These are phyloP conservation scores for Diplodia seriata DNA, from an alignment of 2,329 filamentous ascomycete species.

Conservation along the genomic window DNA sequence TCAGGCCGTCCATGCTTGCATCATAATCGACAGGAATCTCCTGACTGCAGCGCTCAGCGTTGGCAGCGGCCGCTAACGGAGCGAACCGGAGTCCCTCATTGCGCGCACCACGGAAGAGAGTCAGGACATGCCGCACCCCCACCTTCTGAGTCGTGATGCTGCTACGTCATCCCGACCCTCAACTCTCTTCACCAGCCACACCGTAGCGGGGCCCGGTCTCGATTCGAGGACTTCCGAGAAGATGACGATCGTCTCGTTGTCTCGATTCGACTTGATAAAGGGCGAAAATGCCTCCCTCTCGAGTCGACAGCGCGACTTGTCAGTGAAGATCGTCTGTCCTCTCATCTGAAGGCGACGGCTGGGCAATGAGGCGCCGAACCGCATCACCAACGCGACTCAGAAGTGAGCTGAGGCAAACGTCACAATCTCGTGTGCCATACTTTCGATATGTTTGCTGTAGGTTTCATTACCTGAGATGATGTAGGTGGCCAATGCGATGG, in stretches of 20 bases:
- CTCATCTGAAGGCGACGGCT: conserved; percentile 4
- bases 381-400: conserved; percentile 14
- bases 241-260: conserved; percentile 3
- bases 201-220: not conserved
- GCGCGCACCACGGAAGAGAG: not conserved
- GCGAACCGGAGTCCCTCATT: conserved; percentile 10
- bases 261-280: conserved; percentile 25
- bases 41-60: not conserved
- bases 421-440: conserved; percentile 6
- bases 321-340: conserved; percentile 7
- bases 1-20: conserved; percentile 20
- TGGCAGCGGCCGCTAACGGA: conserved; percentile 3
- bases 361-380: conserved; percentile 1
- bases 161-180: conserved; percentile 4
- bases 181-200: conserved; percentile 19
- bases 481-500: not conserved
- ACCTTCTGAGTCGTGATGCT: conserved; percentile 27
- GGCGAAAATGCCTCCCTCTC: not conserved
- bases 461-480: not conserved
- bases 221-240: conserved; percentile 13
- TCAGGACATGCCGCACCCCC: not conserved
- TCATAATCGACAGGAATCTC: conserved; percentile 17
- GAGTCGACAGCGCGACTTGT: not conserved
- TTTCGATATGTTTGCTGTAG: not conserved
- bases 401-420: conserved; percentile 4